Percentiles rank a stretch among this genome's conserved stretches.
Conservation (phyloP, 2,329 filamentous ascomycete species). For the Sordariomycetes sp. region DNA sequence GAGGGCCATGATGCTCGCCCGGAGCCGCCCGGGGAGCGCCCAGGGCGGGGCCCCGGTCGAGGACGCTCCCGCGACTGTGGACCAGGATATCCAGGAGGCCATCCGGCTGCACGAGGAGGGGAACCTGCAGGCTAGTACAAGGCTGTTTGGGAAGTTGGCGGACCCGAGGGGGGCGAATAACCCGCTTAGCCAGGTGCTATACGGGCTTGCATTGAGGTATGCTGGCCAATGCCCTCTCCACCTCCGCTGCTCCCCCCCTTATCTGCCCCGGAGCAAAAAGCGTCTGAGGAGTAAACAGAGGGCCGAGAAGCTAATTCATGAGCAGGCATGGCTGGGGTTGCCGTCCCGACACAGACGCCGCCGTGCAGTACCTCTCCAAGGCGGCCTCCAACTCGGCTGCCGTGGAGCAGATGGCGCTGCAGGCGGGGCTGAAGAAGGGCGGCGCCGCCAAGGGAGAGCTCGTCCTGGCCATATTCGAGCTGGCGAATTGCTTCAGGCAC, state of each 20-base stretch:
- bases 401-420: slow-evolving; percentile 75
- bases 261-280: neutral
- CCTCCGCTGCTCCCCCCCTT: neutral
- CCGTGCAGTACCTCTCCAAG: slow-evolving; percentile 74
- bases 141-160: slow-evolving; percentile 73
- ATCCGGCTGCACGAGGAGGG: slow-evolving; percentile 86
- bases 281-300: neutral
- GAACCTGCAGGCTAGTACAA: slow-evolving; percentile 68
- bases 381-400: slow-evolving; percentile 84
- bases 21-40: slow-evolving; percentile 23
- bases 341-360: slow-evolving; percentile 56
- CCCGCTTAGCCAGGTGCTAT: slow-evolving; percentile 88
- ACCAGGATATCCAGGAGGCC: slow-evolving; percentile 82
- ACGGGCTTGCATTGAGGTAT: slow-evolving; percentile 79
- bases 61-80: slow-evolving; percentile 24
- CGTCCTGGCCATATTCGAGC: slow-evolving; percentile 89
- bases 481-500: slow-evolving; percentile 86
- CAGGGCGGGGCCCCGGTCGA: slow-evolving; percentile 9
- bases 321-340: slow-evolving; percentile 88
- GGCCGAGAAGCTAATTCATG: slow-evolving; percentile 5
- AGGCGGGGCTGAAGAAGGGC: slow-evolving; percentile 83
- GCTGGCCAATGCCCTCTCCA: slow-evolving; percentile 5
- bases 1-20: slow-evolving; percentile 74
- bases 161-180: slow-evolving; percentile 81
- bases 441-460: slow-evolving; percentile 93